phyloP scores from a whole-genome alignment of 176 grass and related monocot species.

The Ananas comosus region DNA sequence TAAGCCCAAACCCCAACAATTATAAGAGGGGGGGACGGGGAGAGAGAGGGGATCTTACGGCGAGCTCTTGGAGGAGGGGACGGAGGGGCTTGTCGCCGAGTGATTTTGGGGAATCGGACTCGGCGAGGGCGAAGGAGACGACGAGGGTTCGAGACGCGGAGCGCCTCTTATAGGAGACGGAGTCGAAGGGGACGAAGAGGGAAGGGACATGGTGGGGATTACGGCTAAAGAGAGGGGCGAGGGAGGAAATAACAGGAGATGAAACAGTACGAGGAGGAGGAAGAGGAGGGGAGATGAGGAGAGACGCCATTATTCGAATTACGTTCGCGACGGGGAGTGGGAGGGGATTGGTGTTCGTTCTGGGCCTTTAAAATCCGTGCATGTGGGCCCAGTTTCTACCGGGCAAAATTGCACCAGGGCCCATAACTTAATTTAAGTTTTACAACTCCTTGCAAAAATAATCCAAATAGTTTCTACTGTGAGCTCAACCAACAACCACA shows the following conservation, averaged over 20 bases:
- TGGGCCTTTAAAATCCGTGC: background rate
- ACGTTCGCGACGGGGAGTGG: background rate
- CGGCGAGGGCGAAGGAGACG: slow-evolving; percentile 28
- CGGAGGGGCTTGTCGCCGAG: slow-evolving; percentile 23
- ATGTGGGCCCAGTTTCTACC: background rate
- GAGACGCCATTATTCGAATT: slow-evolving; percentile 45
- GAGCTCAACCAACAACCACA: no score
- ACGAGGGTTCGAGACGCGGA: slow-evolving; percentile 6
- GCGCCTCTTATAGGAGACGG: background rate
- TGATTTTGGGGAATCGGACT: slow-evolving; percentile 53
- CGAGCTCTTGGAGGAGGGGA: slow-evolving; percentile 51
- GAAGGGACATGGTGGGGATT: background rate
- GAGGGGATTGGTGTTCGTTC: background rate
- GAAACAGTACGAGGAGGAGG: background rate
- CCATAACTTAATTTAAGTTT: no score
- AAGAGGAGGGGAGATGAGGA: slow-evolving; percentile 21
- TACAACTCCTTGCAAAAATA: no score
- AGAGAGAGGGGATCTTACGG: slow-evolving; percentile 14
- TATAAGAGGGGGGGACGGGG: background rate
- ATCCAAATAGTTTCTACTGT: no score
- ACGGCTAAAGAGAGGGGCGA: background rate
- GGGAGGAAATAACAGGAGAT: background rate
- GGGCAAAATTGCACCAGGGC: no score
- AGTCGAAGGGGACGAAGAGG: background rate
- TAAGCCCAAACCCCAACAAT: background rate